Conservation (phyloP, 169 alveolate species). For the Eimeria maxima region DNA sequence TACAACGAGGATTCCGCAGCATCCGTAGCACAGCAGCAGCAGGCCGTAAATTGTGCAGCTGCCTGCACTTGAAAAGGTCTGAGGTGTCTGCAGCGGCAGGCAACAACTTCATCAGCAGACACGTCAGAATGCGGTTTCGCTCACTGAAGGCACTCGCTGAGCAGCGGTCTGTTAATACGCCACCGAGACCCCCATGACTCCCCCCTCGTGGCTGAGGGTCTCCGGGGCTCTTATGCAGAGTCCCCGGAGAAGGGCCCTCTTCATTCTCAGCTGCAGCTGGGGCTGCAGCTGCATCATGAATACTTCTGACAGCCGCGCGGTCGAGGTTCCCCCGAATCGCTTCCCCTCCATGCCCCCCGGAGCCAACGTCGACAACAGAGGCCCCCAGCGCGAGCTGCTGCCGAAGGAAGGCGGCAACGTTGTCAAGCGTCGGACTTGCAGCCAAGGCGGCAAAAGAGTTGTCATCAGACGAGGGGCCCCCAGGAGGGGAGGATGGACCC, state of each 20-base stretch:
- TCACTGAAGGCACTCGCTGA: constrained; percentile 42
- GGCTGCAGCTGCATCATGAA: background rate
- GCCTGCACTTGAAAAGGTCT: background rate
- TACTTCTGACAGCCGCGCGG: background rate
- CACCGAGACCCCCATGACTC: constrained; percentile 55
- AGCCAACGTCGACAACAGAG: background rate
- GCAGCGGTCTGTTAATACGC: constrained; percentile 41
- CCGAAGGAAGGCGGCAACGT: background rate
- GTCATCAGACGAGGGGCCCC: background rate
- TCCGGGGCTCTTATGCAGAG: background rate
- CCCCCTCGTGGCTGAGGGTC: constrained; percentile 51
- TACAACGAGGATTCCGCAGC: background rate
- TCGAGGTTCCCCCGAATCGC: background rate
- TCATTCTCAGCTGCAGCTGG: background rate
- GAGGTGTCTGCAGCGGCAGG: background rate
- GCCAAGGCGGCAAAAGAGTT: background rate
- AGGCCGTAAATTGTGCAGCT: background rate
- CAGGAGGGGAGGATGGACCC: background rate
- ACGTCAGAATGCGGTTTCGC: background rate
- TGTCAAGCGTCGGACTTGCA: background rate
- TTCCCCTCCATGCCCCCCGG: constrained; percentile 3
- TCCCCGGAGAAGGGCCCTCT: background rate
- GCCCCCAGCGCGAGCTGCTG: constrained; percentile 25
- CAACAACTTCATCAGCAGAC: background rate
- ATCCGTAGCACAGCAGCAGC: background rate